Evolutionary conservation across 768 basidiomycete species (phyloP).

Genomic region (Lyophyllum decastes): DNA sequence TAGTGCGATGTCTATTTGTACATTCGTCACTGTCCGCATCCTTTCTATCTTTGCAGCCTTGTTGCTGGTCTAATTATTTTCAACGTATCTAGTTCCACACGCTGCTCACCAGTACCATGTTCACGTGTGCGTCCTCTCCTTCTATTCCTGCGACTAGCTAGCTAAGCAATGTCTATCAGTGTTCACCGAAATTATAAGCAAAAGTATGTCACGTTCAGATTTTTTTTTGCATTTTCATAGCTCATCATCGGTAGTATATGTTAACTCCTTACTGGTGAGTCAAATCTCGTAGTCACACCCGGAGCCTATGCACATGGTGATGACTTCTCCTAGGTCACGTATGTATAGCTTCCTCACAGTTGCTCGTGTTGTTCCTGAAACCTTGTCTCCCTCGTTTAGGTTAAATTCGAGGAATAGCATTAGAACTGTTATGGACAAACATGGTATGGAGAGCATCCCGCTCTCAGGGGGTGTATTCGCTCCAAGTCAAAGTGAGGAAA

Average conservation of each 20-base stretch:
- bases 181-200: not conserved
- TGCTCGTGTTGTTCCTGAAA: not conserved
- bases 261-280: not conserved
- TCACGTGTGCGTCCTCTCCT: not conserved
- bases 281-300: no score
- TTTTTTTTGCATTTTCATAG: not conserved
- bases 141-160: not conserved
- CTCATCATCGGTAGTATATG: not conserved
- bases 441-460: not conserved
- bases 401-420: not conserved
- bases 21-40: slow-evolving; percentile 1
- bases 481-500: not conserved
- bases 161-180: not conserved
- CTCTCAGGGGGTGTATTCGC: not conserved
- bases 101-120: not conserved
- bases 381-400: not conserved
- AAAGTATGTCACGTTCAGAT: not conserved
- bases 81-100: not conserved
- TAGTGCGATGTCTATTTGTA: not conserved
- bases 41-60: no score
- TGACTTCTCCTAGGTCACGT: no score
- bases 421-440: not conserved
- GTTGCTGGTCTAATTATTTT: not conserved
- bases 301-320: no score
- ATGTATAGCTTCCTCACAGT: not conserved